Conservation (phyloP, 2,329 filamentous ascomycete genomes). For the Fusarium hainanense region DNA sequence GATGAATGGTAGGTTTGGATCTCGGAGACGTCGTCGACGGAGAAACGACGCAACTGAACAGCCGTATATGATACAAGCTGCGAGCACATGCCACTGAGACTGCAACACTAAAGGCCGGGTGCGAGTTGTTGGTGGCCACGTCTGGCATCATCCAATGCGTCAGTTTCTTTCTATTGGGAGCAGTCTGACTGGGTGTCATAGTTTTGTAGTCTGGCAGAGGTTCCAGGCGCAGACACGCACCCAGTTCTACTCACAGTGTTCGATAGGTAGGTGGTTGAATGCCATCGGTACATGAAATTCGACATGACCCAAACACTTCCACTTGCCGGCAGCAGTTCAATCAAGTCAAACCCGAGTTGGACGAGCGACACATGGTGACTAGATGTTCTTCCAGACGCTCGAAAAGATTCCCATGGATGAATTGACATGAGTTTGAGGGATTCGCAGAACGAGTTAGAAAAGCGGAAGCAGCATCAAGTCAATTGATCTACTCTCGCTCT, state of each 20-base stretch:
- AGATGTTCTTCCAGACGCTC: constrained; percentile 9
- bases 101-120: constrained; percentile 23
- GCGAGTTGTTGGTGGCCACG: constrained; percentile 23
- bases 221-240: not conserved
- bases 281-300: constrained; percentile 33
- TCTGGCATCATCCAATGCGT: constrained; percentile 30
- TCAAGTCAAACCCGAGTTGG: constrained; percentile 24
- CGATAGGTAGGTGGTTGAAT: constrained; percentile 16
- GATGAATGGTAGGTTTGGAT: constrained; percentile 32
- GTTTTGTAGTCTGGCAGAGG: not conserved
- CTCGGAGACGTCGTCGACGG: constrained; percentile 34
- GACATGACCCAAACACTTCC: constrained; percentile 41
- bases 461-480: not conserved
- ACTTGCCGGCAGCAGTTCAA: constrained; percentile 39
- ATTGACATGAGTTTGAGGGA: constrained; percentile 37
- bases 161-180: constrained; percentile 29
- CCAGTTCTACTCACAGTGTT: constrained; percentile 32
- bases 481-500: not conserved
- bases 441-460: not conserved
- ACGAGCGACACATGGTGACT: constrained; percentile 26
- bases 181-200: not conserved
- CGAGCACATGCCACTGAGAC: constrained; percentile 37
- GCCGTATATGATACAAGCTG: constrained; percentile 41
- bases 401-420: constrained; percentile 3
- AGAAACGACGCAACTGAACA: constrained; percentile 43